phyloP scores from a whole-genome alignment of 192 early-diverging fungal genomes.

The Piromyces sp. region DNA sequence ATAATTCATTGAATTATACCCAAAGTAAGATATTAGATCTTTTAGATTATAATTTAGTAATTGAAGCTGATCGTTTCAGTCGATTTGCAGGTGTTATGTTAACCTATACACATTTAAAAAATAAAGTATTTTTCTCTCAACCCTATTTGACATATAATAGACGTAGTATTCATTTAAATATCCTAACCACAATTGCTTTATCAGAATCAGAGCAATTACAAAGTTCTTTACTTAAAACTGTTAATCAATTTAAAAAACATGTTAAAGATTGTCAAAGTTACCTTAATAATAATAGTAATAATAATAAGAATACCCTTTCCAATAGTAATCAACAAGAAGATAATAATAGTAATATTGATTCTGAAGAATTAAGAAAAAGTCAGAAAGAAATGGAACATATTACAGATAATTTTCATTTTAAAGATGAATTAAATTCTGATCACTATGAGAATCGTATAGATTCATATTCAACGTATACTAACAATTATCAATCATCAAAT shows the following conservation, averaged over 20 bases:
- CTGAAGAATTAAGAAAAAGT: too few relatives aligned
- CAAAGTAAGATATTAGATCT: background rate
- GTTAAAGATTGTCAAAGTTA: background rate
- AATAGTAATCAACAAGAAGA: too few relatives aligned
- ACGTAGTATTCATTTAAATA: background rate
- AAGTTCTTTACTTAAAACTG: background rate
- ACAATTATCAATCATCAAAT: too few relatives aligned
- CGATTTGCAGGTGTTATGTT: background rate
- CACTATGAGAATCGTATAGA: too few relatives aligned
- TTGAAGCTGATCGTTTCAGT: background rate
- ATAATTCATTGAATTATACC: background rate
- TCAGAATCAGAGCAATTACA: background rate
- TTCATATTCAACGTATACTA: too few relatives aligned
- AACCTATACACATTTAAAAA: background rate
- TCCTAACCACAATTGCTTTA: background rate
- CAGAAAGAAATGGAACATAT: too few relatives aligned
- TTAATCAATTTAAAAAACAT: background rate
- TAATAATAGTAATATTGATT: too few relatives aligned
- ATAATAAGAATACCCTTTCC: too few relatives aligned
- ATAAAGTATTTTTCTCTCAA: background rate
- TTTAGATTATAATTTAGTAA: background rate
- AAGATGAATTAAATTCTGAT: too few relatives aligned
- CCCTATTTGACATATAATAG: background rate
- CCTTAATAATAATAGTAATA: background rate
- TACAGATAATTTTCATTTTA: too few relatives aligned